Conservation (phyloP, 148 eudicot species). For the Mesembryanthemum crystallinum region DNA sequence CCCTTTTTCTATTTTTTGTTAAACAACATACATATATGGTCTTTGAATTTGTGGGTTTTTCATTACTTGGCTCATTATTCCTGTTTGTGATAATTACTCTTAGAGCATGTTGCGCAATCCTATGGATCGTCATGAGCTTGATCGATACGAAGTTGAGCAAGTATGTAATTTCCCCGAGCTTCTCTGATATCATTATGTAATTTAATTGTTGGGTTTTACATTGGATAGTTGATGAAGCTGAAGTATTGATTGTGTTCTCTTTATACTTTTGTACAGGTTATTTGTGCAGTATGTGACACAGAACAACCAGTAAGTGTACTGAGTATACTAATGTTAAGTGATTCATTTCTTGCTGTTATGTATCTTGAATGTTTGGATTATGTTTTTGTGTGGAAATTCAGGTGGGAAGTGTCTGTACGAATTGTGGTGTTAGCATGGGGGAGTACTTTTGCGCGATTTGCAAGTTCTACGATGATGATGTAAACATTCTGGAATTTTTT, state of each 20-base stretch:
- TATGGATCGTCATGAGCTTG: constrained; percentile 77
- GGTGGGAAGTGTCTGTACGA: constrained; percentile 71
- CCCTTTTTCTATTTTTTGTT: not conserved
- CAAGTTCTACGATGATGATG: constrained; percentile 93
- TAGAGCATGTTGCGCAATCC: constrained; percentile 57
- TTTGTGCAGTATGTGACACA: constrained; percentile 93
- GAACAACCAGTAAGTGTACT: constrained; percentile 75
- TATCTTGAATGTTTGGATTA: constrained; percentile 8
- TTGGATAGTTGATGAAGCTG: not conserved
- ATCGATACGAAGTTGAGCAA: constrained; percentile 63
- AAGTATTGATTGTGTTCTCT: constrained; percentile 13
- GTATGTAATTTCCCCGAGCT: constrained; percentile 43
- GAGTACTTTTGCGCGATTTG: constrained; percentile 80
- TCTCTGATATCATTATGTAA: not conserved
- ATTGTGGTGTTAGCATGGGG: constrained; percentile 91
- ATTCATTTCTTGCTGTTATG: not conserved
- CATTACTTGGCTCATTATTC: constrained; percentile 11
- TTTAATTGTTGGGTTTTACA: not conserved
- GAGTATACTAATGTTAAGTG: constrained; percentile 1
- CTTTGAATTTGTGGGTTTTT: constrained; percentile 5
- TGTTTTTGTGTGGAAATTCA: constrained; percentile 22
- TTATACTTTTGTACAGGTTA: constrained; percentile 48
- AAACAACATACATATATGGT: not conserved
- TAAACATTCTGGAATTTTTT: constrained; percentile 25
- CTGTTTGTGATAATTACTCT: constrained; percentile 14